A percentile compares a stretch with the other conserved stretches of the same genome.
Evolutionary conservation across 495 filamentous ascomycete genomes (phyloP).

Genomic region (Xylaria flabelliformis): DNA sequence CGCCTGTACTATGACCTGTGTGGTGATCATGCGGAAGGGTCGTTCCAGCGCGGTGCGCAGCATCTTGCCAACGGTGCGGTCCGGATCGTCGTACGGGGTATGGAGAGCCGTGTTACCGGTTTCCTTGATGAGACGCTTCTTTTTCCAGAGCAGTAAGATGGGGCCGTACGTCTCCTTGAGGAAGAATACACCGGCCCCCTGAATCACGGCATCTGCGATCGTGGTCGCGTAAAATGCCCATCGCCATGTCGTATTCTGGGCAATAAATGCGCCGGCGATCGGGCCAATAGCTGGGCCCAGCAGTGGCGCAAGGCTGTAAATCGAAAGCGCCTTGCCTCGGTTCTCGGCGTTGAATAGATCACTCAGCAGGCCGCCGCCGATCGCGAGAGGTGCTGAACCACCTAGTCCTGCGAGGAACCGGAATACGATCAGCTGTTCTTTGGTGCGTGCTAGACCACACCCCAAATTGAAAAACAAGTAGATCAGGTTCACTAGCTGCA

Average conservation of each 20-base stretch:
- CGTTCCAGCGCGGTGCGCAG: conserved; percentile 57
- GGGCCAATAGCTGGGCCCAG: conserved; percentile 69
- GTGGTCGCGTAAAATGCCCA: conserved; percentile 73
- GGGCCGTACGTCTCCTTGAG: conserved; percentile 76
- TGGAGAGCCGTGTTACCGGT: conserved; percentile 67
- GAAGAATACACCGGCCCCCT: conserved; percentile 68
- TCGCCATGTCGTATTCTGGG: conserved; percentile 72
- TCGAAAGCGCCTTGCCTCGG: conserved; percentile 66
- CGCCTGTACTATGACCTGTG: conserved; percentile 65
- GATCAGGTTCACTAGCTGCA: conserved; percentile 59
- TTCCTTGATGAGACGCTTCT: conserved; percentile 63
- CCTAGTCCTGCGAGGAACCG: conserved; percentile 63
- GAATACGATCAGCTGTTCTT: conserved; percentile 60
- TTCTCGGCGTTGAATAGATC: conserved; percentile 70
- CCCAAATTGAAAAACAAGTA: conserved; percentile 65
- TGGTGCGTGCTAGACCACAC: conserved; percentile 62
- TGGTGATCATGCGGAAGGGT: conserved; percentile 64
- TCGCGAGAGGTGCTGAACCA: conserved; percentile 58
- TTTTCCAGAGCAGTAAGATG: conserved; percentile 63
- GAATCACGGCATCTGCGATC: conserved; percentile 67
- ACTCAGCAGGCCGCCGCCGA: conserved; percentile 65
- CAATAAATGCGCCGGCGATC: conserved; percentile 69
- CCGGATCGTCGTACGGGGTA: conserved; percentile 65
- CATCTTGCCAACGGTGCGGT: conserved; percentile 48
- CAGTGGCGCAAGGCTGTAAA: conserved; percentile 69